Conservation (phyloP, 1,284 basidiomycete genomes). For the Rhodotorula sp. region DNA sequence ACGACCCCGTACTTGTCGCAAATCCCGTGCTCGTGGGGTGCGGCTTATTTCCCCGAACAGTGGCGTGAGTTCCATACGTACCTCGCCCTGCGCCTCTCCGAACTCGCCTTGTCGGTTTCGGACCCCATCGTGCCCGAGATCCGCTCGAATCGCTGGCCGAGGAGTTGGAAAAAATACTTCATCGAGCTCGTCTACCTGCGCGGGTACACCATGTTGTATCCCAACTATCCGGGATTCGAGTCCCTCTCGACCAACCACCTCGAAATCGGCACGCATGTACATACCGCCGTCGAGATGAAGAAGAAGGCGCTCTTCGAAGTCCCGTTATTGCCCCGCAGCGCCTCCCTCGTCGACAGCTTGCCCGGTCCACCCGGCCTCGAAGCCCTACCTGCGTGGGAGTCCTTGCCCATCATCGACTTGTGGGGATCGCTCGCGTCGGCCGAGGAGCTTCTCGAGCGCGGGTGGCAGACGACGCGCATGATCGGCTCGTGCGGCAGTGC, state of each 20-base stretch:
- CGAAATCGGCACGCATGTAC: constrained; percentile 74
- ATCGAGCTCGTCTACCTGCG: constrained; percentile 75
- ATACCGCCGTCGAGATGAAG: constrained; percentile 48
- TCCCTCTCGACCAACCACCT: constrained; percentile 81
- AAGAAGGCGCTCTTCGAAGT: constrained; percentile 65
- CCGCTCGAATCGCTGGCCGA: constrained; percentile 72
- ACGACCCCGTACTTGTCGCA: constrained; percentile 72
- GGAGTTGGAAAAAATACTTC: constrained; percentile 81
- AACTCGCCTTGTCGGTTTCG: constrained; percentile 52
- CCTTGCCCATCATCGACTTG: constrained; percentile 66
- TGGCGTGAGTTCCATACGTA: constrained; percentile 80
- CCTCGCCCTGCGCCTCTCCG: constrained; percentile 63
- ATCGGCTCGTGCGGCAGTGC: constrained; percentile 35
- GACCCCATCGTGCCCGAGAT: constrained; percentile 64
- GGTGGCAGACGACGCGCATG: constrained; percentile 43
- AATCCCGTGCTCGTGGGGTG: constrained; percentile 86
- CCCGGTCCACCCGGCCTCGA: constrained; percentile 51
- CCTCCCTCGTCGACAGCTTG: constrained; percentile 56
- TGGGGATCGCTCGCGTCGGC: constrained; percentile 60
- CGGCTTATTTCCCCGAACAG: constrained; percentile 77
- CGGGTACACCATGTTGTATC: constrained; percentile 80
- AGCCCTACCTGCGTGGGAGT: constrained; percentile 57
- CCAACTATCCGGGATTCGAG: constrained; percentile 66
- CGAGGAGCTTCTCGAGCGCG: constrained; percentile 53
- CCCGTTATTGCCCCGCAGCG: constrained; percentile 59